These are phyloP conservation scores for Yamadazyma tumulicola DNA, from an alignment of 805 yeast genomes.

Conservation along the genomic window DNA sequence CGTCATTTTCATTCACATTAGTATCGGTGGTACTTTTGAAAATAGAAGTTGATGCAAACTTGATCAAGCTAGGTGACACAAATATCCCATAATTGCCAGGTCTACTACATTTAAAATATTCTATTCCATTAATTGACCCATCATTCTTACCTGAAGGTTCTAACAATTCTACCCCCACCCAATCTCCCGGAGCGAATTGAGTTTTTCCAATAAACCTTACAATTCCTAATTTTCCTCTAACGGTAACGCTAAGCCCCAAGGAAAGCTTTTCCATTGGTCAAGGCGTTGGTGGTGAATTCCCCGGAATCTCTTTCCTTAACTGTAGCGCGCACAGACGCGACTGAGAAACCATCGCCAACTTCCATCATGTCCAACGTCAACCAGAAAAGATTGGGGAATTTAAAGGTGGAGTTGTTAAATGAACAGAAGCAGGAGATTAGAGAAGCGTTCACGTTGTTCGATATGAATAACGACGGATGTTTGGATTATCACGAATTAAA, in stretches of 20 bases:
- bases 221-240: constrained; percentile 40
- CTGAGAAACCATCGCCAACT: too few relatives aligned
- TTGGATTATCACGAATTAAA: constrained; percentile 91
- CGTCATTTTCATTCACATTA: neutral
- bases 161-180: constrained; percentile 50
- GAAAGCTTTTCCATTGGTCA: too few relatives aligned
- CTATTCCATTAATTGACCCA: constrained; percentile 43
- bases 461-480: constrained; percentile 85
- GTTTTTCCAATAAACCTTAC: constrained; percentile 53
- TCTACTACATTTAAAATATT: constrained; percentile 39
- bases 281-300: too few relatives aligned
- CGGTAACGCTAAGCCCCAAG: constrained; percentile 32
- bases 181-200: constrained; percentile 53
- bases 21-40: neutral
- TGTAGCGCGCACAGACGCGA: neutral
- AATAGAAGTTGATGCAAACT: neutral
- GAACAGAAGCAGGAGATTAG: constrained; percentile 89
- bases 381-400: constrained; percentile 30
- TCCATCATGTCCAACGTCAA: too few relatives aligned
- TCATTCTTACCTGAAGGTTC: constrained; percentile 44
- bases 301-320: constrained; percentile 4
- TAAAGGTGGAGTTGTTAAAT: constrained; percentile 66
- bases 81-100: constrained; percentile 44
- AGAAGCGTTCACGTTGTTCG: constrained; percentile 89
- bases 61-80: constrained; percentile 22